These are phyloP conservation scores for Dioscorea cayenensis DNA, from an alignment of 116 monocot species.

Conservation along the genomic window DNA sequence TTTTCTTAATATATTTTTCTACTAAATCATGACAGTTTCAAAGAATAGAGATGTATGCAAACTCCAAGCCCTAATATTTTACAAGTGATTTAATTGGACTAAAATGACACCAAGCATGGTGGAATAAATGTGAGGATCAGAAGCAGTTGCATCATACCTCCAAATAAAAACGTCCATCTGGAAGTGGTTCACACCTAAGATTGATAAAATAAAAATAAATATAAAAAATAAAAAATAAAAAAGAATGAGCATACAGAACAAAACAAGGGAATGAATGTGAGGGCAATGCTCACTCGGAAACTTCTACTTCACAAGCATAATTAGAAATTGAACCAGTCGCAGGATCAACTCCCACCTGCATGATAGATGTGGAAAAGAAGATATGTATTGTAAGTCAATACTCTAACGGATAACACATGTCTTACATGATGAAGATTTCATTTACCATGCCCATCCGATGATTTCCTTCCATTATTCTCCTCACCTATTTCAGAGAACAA, in stretches of 20 bases:
- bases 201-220: background rate
- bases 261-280: slow-evolving; percentile 4
- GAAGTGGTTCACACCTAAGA: slow-evolving; percentile 86
- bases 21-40: too few species aligned
- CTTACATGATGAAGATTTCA: background rate
- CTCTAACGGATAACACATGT: background rate
- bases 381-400: background rate
- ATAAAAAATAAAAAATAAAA: background rate
- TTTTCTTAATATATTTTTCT: too few species aligned
- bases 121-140: background rate
- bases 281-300: slow-evolving; percentile 62
- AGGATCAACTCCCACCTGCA: slow-evolving; percentile 77
- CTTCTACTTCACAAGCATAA: slow-evolving; percentile 97
- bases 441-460: slow-evolving; percentile 96
- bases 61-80: too few species aligned
- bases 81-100: background rate
- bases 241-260: slow-evolving; percentile 7
- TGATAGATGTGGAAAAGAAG: slow-evolving; percentile 14
- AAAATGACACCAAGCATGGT: background rate
- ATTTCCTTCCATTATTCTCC: slow-evolving; percentile 98
- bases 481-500: slow-evolving; percentile 41
- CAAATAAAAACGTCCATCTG: slow-evolving; percentile 95
- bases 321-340: slow-evolving; percentile 73
- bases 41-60: too few species aligned
- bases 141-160: slow-evolving; percentile 47